Base-by-base conservation (phyloP, 2,329 filamentous ascomycete genomes). In the Colletotrichum abscissum region DNA sequence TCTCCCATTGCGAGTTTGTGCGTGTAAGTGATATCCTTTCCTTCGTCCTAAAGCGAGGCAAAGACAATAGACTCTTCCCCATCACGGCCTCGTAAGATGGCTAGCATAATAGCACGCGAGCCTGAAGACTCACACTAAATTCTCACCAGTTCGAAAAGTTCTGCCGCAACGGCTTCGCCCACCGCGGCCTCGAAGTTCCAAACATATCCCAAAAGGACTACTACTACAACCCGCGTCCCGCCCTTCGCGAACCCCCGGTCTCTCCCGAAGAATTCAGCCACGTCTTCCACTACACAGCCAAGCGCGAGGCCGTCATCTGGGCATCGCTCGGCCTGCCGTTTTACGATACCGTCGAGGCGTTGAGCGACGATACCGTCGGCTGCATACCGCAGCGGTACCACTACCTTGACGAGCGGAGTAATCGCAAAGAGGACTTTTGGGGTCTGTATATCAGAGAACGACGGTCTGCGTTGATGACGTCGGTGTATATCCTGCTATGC, bases 1-100 rank as follows among this genome's bases (percentile, higher is more conserved):
- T 63, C 12, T 55, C 58, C 2, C 58, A 63, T 5, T 69, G 66
- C 49, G 66, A 62, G 12, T 68, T 62, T 30, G 35, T 59, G 7
- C 26, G 33, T 16, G 64, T 59, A 38, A 52, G 64, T 59, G 52
- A 42, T 19, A 7, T 19, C 38, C 38, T 8, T 14, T 26, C 12
- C 5, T 49, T 19, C 1, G 42, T 49, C 42, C 19, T n/a, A 9
- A 49, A 22, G 8, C 8, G 19, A 49, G 42, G 19, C 42, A 49
- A 49, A 11, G 42, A 2, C 4, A 49, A 2, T n/a, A 22, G 16
- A 22, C 3, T 49, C 2, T n/a, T 22, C 9, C 42, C 11, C 5
- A 54, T 14, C 9, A 5, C 4, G 12, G 22, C 11, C 52, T 2
- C 22, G 2, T 5, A 1, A 0, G 49, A 38, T 24, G 57, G 14